A percentile compares a stretch with the other conserved stretches of the same genome.
phyloP scores from a whole-genome alignment of 164 flowering plant genomes.

The Tetrastigma voinierianum region DNA sequence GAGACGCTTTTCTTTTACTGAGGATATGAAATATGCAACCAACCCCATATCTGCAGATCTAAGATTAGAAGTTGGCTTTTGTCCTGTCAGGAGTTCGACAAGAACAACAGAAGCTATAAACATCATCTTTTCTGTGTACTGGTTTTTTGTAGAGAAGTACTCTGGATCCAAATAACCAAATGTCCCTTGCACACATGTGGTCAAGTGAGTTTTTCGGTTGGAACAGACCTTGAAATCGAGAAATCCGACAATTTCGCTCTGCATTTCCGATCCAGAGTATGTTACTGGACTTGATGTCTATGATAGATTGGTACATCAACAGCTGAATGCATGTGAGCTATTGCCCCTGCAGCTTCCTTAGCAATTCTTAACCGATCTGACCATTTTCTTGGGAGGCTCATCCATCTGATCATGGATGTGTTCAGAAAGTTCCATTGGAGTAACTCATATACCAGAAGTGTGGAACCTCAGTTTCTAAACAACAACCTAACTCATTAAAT shows the following conservation, averaged over 20 bases:
- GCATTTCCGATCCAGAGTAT: background rate
- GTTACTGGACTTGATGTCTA: constrained; percentile 15
- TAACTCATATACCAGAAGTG: constrained; percentile 19
- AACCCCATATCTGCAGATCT: constrained; percentile 13
- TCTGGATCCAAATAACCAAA: constrained; percentile 23
- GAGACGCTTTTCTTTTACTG: constrained; percentile 14
- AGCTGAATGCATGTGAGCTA: constrained; percentile 2
- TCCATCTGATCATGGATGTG: constrained; percentile 11
- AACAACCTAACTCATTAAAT: constrained; percentile 2
- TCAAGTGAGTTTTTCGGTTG: constrained; percentile 13
- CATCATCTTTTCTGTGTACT: constrained; percentile 12
- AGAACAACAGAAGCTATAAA: constrained; percentile 20
- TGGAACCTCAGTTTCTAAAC: constrained; percentile 24
- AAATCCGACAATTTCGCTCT: constrained; percentile 10
- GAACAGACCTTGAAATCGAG: constrained; percentile 14
- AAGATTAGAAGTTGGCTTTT: background rate
- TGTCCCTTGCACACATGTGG: constrained; percentile 21
- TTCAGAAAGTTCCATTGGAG: constrained; percentile 19
- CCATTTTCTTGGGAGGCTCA: background rate
- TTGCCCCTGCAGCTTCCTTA: constrained; percentile 9
- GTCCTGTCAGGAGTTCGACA: constrained; percentile 27
- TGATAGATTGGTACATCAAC: constrained; percentile 16
- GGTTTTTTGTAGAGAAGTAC: constrained; percentile 19
- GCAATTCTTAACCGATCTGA: constrained; percentile 20
- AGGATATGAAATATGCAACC: constrained; percentile 13